phyloP scores from a whole-genome alignment of 2,329 filamentous ascomycete species.

The Arthrobotrys entomopaga region DNA sequence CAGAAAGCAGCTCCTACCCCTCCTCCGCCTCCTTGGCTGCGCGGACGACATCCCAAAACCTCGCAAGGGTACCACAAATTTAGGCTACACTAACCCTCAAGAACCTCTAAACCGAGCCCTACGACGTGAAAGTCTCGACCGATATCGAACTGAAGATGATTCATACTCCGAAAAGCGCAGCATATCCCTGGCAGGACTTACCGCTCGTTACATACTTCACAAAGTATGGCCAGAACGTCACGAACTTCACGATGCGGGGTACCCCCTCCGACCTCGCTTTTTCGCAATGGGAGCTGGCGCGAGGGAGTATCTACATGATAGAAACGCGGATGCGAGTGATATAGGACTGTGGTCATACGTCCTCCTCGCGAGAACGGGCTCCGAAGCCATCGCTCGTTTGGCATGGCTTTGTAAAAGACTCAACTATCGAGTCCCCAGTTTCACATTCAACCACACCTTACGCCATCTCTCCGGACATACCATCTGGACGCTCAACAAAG shows the following conservation, averaged over 20 bases:
- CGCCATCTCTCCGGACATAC: slow-evolving; percentile 48
- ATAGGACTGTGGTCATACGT: slow-evolving; percentile 35
- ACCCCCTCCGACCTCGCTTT: slow-evolving; percentile 22
- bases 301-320: slow-evolving; percentile 18
- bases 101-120: slow-evolving; percentile 37
- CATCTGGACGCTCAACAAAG: slow-evolving; percentile 19
- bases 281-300: slow-evolving; percentile 17
- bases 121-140: slow-evolving; percentile 24
- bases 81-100: slow-evolving; percentile 38
- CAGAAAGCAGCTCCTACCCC: slow-evolving; percentile 39
- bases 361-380: slow-evolving; percentile 30
- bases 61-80: slow-evolving; percentile 37
- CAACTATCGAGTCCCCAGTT: slow-evolving; percentile 35
- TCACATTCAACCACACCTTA: slow-evolving; percentile 35
- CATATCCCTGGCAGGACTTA: slow-evolving; percentile 45
- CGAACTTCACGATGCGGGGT: slow-evolving; percentile 28
- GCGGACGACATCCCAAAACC: slow-evolving; percentile 49
- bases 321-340: slow-evolving; percentile 36
- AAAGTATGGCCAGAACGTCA: slow-evolving; percentile 41
- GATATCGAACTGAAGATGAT: not conserved
- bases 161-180: slow-evolving; percentile 17
- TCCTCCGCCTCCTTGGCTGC: slow-evolving; percentile 47
- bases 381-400: slow-evolving; percentile 31
- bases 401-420: slow-evolving; percentile 38
- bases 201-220: slow-evolving; percentile 28